Conservation (phyloP, 805 yeast genomes). For the Sugiyamaella boreocaroliniensis region DNA sequence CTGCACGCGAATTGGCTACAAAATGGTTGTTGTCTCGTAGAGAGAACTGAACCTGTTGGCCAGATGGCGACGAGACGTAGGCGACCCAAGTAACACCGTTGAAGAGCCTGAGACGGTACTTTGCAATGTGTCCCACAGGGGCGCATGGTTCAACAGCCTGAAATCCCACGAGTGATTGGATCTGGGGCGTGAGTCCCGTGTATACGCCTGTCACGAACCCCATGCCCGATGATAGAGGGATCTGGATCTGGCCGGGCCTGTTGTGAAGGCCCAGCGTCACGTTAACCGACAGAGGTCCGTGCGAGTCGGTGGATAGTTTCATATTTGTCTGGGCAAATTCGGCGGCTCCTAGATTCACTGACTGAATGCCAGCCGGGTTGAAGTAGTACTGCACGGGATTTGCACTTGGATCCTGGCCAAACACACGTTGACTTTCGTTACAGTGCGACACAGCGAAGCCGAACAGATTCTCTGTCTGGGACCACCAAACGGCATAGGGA, state of each 20-base stretch:
- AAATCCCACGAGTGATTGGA: conserved; percentile 45
- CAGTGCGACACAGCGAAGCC: conserved; percentile 70
- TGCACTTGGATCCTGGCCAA: conserved; percentile 54
- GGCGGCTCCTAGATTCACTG: conserved; percentile 37
- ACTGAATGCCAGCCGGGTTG: conserved; percentile 46
- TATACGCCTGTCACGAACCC: conserved; percentile 69
- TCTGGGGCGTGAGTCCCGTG: conserved; percentile 40
- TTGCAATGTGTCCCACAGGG: conserved; percentile 27
- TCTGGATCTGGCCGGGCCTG: conserved; percentile 35
- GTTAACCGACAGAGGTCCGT: conserved; percentile 45
- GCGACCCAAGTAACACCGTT: conserved; percentile 45
- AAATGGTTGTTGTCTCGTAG: conserved; percentile 15
- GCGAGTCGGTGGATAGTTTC: conserved; percentile 31
- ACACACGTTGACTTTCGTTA: conserved; percentile 51
- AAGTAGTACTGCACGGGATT: conserved; percentile 40
- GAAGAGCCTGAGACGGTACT: conserved; percentile 37
- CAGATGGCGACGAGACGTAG: conserved; percentile 39
- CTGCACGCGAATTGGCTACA: conserved; percentile 28
- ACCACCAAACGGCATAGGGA: conserved; percentile 70
- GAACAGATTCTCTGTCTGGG: conserved; percentile 39
- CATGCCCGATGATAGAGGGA: conserved; percentile 72
- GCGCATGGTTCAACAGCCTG: conserved; percentile 33
- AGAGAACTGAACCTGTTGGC: conserved; percentile 18
- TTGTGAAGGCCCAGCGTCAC: conserved; percentile 41
- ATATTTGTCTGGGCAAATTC: conserved; percentile 18